Conservation (phyloP, 768 basidiomycete genomes). For the Dacryopinax primogenitus region DNA sequence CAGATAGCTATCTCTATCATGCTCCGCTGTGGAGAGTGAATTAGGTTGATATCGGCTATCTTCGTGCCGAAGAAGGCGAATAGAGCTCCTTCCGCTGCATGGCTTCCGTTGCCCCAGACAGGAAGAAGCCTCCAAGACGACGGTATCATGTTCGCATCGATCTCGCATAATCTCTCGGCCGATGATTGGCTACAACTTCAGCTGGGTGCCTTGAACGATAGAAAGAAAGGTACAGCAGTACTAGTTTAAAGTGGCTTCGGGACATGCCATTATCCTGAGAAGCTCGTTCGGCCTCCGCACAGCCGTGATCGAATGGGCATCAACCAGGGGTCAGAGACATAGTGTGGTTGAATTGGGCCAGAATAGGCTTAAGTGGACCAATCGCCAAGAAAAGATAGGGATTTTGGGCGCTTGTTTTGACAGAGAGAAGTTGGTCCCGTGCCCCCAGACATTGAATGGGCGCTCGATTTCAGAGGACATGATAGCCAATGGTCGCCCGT, state of each 20-base stretch:
- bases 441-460: background rate
- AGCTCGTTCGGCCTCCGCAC: background rate
- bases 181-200: slow-evolving; percentile 8
- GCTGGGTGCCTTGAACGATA: too few relatives aligned
- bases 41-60: slow-evolving; percentile 8
- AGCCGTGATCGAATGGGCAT: background rate
- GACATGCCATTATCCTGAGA: too few relatives aligned
- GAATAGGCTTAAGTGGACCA: background rate
- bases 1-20: slow-evolving; percentile 2
- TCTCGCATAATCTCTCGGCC: slow-evolving; percentile 2
- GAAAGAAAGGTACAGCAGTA: too few relatives aligned
- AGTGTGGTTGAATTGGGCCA: too few relatives aligned
- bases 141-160: background rate
- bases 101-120: background rate
- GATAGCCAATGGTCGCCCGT: too few relatives aligned
- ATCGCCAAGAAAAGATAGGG: background rate
- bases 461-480: background rate
- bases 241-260: too few relatives aligned
- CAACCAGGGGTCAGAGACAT: background rate
- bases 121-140: background rate
- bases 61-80: background rate
- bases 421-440: background rate
- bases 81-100: background rate
- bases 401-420: slow-evolving; percentile 4
- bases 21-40: background rate